Percentiles rank a stretch among this genome's conserved stretches.
Evolutionary conservation across 2,329 filamentous ascomycete genomes (phyloP).

Genomic region (Fusarium camptoceras): DNA sequence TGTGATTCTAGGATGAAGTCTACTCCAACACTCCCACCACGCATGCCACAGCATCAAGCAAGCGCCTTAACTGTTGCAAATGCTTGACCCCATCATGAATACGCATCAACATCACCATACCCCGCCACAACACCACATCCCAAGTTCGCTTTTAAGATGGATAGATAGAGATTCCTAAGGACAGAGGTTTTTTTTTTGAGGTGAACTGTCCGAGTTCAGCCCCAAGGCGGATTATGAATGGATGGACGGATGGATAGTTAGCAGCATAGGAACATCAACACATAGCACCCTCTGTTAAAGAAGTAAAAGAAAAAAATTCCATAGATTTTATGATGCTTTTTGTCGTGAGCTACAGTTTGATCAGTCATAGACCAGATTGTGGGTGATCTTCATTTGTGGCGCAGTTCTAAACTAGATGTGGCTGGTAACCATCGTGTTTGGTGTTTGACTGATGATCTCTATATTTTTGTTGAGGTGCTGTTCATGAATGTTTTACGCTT

Average conservation of each 20-base stretch:
- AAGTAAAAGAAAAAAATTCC: constrained; percentile 44
- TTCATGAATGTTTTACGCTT: neutral
- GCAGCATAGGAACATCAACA: constrained; percentile 43
- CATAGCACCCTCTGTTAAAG: constrained; percentile 43
- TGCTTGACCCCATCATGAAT: constrained; percentile 22
- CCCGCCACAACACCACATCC: constrained; percentile 35
- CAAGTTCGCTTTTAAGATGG: constrained; percentile 34
- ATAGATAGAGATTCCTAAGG: constrained; percentile 39
- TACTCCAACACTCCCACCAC: constrained; percentile 31
- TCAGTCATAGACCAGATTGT: neutral
- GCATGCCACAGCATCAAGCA: constrained; percentile 41
- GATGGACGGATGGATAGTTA: constrained; percentile 46
- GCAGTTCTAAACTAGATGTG: constrained; percentile 14
- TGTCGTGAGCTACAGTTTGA: neutral
- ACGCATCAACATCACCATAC: constrained; percentile 25
- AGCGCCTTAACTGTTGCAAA: constrained; percentile 31
- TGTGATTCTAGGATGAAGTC: constrained; percentile 12
- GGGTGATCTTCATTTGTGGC: constrained; percentile 28
- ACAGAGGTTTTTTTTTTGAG: constrained; percentile 35
- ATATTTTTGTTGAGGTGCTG: no score
- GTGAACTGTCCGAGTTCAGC: constrained; percentile 32
- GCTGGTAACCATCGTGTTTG: constrained; percentile 9
- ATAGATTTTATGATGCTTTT: constrained; percentile 31
- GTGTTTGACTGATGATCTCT: neutral
- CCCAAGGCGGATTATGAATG: constrained; percentile 36